Evolutionary conservation across 352 stramenopile genomes (phyloP), one percentile per base, ranked within the genome.

Genomic region (Aphanomyces cochlioides): DNA sequence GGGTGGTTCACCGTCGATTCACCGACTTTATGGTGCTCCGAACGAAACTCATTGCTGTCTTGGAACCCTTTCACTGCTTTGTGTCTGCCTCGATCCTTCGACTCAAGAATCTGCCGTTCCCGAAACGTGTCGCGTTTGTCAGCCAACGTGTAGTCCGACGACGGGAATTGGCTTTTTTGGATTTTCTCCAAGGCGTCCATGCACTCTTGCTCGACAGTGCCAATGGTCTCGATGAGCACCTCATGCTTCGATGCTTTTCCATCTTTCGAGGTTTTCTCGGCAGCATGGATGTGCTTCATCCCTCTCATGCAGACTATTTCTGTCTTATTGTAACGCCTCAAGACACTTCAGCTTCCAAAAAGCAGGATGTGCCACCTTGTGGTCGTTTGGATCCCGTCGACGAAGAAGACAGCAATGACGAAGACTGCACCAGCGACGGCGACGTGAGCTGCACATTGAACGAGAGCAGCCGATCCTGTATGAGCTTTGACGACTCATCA

Each of bases 241-340:
- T 91, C 60, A 85, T 79, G 53, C 76, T 78, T 34, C 79, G 88
- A 12, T 83, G 84, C 6, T 60, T 89, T 5, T 89, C 84, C 4
- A 86, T 91, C 59, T 47, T 91, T 37, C 83, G 82, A 34, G 82
- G 82, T 47, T 91, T 91, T 67, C 66, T 91, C 4, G 84, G 84
- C 36, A 89, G 81, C 56, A 72, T 74, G 5, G 74, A 85, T 19
- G 83, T 90, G 43, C 76, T 84, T 37, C 74, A 90, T 67, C 72
- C 73, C 38, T 77, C 67, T 2, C 82, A 91, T 76, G 78, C 74
- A 47, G 78, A 83, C 8, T 91, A 91, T 67, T 75, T 70, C 34
- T 84, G 82, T 69, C 82, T 84, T 65, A 75, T 75, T 54, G 73
- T 83, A 2, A 84, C 89, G 13, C 77, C 78, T 10, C 82, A 83